Evolutionary conservation across 2,329 filamentous ascomycete species (phyloP), one percentile per base, ranked within the genome.

Genomic region (Sporothrix schenckii): DNA sequence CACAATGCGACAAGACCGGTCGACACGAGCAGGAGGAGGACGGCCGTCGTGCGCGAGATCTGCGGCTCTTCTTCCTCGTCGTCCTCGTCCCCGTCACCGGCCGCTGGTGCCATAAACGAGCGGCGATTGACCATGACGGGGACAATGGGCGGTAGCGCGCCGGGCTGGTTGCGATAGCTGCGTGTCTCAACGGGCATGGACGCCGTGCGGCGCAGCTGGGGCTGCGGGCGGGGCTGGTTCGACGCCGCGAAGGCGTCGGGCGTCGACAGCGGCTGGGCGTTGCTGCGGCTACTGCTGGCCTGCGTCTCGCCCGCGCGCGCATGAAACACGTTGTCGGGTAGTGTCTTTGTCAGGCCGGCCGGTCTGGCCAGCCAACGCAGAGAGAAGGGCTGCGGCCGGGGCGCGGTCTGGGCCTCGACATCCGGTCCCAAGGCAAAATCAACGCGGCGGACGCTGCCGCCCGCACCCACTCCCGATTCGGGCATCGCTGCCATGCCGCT

Each of bases 251-350:
- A 47, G n/a, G 39, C 39, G 39, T 47, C 24, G 58, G 58, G 58
- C 34, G 58, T 39, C 11, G 54, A 47, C 5, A 39, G 6, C n/a
- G 44, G 39, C 11, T 61, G 39, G 21, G 39, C 13, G 50, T 19
- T 19, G 27, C n/a, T 11, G 47, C 47, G 39, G 41, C 54, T n/a
- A 30, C 47, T 47, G 27, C 11, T 39, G n/a, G 41, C 69, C 44
- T 50, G 61, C 27, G 44, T 11, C 4, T 49, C 27, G 44, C 68
- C 52, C 41, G n/a, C 47, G n/a, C 41, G 56, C 16, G 66, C 24
- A 4, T 72, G 80, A 74, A 90, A 89, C 71, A 89, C 86, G 69
- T 85, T 89, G 76, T 87, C 86, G 1, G 86, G 85, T 1, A 89
- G 81, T 41, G 87, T 82, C 72, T 85, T 87, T 3, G 86, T 83